Base-by-base conservation (phyloP, 768 basidiomycete genomes). In the Termitomyces sp. region DNA sequence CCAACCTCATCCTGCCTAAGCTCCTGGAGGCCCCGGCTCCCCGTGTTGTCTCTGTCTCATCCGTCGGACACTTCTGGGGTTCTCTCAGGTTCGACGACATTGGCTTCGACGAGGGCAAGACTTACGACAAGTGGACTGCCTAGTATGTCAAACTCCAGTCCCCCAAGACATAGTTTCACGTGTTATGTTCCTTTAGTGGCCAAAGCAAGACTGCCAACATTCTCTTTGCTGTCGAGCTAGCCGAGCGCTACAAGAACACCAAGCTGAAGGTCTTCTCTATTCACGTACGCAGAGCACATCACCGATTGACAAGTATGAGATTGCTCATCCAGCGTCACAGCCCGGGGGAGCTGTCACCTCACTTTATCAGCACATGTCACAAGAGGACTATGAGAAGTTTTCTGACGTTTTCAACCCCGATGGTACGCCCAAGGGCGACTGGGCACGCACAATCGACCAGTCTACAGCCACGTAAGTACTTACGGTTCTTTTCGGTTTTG, bases 151-250 rank as follows among this genome's bases (percentile, higher is more conserved):
- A 26, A n/a, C 9, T n/a, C 18, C 6, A 5, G 24, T n/a, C n/a
- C 9, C 14, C 2, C 24, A 11, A 14, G 13, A 5, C 18, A 43
- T n/a, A 28, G 22, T 32, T 32, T 54, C 32, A 54, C 22, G 18
- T 10, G 18, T 40, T 28, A 0, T 49, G 10, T 24, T 26, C 33
- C n/a, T 55, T 36, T 5, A 55, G 57, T 36, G 62, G 62, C 3
- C 60, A 63, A 26, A 26, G 26, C 26, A 40, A 63, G 54, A 61
- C 60, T 18, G 60, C 62, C 8, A 58, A 60, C 30, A 57, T 62
- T 8, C 58, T 53, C 2, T 41, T 55, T 3, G 53, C 54, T 26
- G 53, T 57, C 2, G 44, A 56, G 3, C 54, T 57, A 24, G 54
- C 56, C 8, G 41, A 52, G 38, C 64, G 56, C 32, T 52, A 52